Base-by-base conservation (phyloP, 2,329 filamentous ascomycete genomes). In the Xylaria sp. region DNA sequence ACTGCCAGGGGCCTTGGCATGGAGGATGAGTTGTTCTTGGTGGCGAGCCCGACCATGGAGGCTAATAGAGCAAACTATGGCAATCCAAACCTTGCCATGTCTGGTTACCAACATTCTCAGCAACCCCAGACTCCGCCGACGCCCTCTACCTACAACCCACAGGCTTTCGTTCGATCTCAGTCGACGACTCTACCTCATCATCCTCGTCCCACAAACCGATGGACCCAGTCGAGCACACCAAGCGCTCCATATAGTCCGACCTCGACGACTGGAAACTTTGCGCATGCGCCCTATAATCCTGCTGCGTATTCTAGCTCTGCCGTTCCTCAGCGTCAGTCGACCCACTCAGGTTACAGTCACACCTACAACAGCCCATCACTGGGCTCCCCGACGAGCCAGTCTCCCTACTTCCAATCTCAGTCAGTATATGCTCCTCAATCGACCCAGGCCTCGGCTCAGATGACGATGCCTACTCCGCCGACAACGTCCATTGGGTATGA, bases 131-230 rank as follows among this genome's bases (percentile, higher is more conserved):
- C 83, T 69, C 80, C 85, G 71, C 79, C 84, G 25, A 82, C 84
- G 8, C 81, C 84, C 18, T 81, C 84, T 25, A 79, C 87, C 51
- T 95, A 94, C 80, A 95, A 94, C 76, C 92, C 93, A 1, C 87
- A 91, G 77, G 83, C 85, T 44, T 95, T 88, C 78, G 82, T 81
- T 64, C 83, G 86, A 63, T 83, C 86, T 40, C 86, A 86, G 68
- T 87, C 87, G 27, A 83, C 83, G n/a, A 81, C 81, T 50, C 73
- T 86, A 32, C 84, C 86, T 12, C 85, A 86, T 71, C 85, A 83
- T 65, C 83, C 82, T 69, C 82, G 81, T 70, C 80, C 81, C 29
- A 71, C 77, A 12, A 72, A 78, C 55, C 81, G 75, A 68, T 73
- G 75, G 73, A 63, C 53, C n/a, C 75, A 76, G 42, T 82, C 72